Evolutionary conservation across 148 eudicot genomes (phyloP), one percentile per base, ranked within the genome.

Genomic region (Rhododendron ovatum): DNA sequence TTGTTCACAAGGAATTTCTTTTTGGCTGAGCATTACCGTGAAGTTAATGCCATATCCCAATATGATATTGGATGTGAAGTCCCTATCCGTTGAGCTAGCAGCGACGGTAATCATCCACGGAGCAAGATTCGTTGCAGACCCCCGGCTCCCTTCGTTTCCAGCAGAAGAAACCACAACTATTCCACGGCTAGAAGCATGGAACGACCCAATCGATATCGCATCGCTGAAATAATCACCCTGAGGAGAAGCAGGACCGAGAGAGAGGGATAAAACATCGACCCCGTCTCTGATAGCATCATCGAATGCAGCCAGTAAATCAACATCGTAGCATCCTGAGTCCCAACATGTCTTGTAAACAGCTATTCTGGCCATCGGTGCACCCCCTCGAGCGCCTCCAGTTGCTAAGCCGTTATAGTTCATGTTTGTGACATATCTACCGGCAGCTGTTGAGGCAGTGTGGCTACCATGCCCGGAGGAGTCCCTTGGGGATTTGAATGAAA

Each of bases 241-340:
- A 55, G 91, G 93, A 75, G 91, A 76, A 55, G 88, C 91, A 4
- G 90, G 87, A 9, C 92, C 92, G 83, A 92, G 84, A 77, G 93
- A 92, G 33, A 92, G 47, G 14, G 93, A 92, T 67, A 92, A 20
- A 65, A 90, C 45, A 86, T 90, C 83, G 30, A 92, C 93, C 84
- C 93, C 93, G 41, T 92, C 93, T 84, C 87, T 92, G 35, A 92
- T 86, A 43, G 93, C 93, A 88, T 90, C 93, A 82, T 92, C 93
- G 65, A 92, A 92, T 1, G 93, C 93, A 59, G 93, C 93, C 89
- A 92, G 85, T 47, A 92, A 53, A 53, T 92, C 93, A 12, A 87
- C 92, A 69, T 92, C 93, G 82, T 92, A 92, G 83, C 93, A 92
- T 65, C 92, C 92, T 3, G 91, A 84, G 78, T 85, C 87, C 93